These are phyloP conservation scores for Hsuehochloa calcarea DNA, from an alignment of 176 grass and related monocot genomes.

Conservation along the genomic window DNA sequence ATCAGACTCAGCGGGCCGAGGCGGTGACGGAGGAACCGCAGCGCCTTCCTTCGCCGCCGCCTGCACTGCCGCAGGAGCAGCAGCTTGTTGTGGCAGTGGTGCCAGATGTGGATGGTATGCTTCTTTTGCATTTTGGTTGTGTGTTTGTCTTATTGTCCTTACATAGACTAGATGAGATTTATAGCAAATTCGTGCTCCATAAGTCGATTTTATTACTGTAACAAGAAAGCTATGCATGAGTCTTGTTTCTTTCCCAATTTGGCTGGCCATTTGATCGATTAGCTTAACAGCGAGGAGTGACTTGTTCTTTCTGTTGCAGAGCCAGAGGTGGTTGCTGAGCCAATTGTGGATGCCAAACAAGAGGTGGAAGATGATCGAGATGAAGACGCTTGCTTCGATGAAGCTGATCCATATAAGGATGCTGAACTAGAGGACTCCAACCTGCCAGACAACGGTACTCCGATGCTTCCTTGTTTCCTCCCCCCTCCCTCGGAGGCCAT, in stretches of 20 bases:
- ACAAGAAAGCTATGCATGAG: conserved; percentile 16
- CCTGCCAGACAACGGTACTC: conserved; percentile 34
- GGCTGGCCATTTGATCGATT: conserved; percentile 8
- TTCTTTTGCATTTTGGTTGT: conserved; percentile 20
- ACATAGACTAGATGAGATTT: conserved; percentile 26
- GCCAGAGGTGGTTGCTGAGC: conserved; percentile 17
- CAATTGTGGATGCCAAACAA: conserved; percentile 20
- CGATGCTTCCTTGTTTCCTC: conserved; percentile 47
- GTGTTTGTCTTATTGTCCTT: conserved; percentile 41
- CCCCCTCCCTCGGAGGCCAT: conserved; percentile 49
- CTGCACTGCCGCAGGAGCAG: conserved; percentile 29
- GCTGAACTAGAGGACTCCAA: conserved; percentile 38
- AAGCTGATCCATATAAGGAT: conserved; percentile 23
- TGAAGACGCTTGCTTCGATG: conserved; percentile 35
- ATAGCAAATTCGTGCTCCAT: conserved; percentile 14
- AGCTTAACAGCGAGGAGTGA: neutral
- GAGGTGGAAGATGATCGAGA: conserved; percentile 36
- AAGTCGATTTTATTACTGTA: conserved; percentile 18
- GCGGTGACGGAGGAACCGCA: neutral
- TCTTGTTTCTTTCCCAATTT: conserved; percentile 30
- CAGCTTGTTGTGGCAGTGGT: conserved; percentile 32
- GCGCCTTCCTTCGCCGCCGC: neutral
- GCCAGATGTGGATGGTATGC: conserved; percentile 48
- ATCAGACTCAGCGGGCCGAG: neutral
- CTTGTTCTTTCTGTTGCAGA: neutral